phyloP scores from a whole-genome alignment of 257 asterid species.

The Solanum pinnatisectum region DNA sequence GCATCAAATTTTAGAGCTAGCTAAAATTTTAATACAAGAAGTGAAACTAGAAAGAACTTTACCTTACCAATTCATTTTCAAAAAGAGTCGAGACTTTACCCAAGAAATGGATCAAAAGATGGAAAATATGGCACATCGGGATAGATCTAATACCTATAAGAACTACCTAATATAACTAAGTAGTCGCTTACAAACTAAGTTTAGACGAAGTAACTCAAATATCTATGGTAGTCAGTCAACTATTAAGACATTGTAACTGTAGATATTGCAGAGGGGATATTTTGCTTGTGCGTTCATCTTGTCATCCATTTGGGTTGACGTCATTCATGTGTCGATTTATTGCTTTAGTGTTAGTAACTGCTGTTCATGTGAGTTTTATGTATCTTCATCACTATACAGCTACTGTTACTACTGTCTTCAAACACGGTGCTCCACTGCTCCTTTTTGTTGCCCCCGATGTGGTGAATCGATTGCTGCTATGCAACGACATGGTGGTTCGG shows the following conservation, averaged over 20 bases:
- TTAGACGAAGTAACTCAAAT: neutral
- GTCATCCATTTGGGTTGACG: neutral
- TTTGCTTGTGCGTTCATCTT: neutral
- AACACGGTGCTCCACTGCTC: constrained; percentile 66
- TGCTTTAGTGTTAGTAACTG: neutral
- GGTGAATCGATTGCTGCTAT: constrained; percentile 70
- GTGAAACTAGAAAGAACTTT: neutral
- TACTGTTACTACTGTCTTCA: constrained; percentile 84
- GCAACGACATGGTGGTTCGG: constrained; percentile 54
- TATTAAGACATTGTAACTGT: neutral
- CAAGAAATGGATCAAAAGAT: neutral
- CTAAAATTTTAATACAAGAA: neutral
- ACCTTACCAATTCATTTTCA: neutral
- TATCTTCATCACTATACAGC: constrained; percentile 26
- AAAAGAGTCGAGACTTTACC: neutral
- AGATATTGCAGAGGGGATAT: neutral
- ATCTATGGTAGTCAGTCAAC: neutral
- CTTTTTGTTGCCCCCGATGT: constrained; percentile 65
- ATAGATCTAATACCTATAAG: neutral
- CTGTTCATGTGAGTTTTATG: neutral
- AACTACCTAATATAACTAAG: neutral
- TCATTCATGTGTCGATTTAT: neutral
- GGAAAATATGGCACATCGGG: neutral
- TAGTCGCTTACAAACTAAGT: neutral
- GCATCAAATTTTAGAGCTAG: neutral